These are phyloP conservation scores for Zygoascus ofunaensis DNA, from an alignment of 805 yeast species.

Conservation along the genomic window DNA sequence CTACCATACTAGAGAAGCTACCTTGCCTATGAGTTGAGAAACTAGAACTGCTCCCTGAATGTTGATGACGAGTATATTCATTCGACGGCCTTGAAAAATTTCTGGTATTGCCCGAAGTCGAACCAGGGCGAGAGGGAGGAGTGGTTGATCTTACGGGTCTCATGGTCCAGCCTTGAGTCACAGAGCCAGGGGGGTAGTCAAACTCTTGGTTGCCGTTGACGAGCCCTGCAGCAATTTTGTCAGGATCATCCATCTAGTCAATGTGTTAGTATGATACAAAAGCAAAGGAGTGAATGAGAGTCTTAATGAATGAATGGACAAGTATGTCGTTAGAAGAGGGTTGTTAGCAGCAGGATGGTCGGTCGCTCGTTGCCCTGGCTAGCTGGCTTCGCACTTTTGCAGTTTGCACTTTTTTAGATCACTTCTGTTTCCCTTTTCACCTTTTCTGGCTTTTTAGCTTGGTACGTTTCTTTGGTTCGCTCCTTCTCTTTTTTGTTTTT, in stretches of 20 bases:
- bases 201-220: neutral
- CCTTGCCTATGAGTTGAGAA: constrained; percentile 2
- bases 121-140: constrained; percentile 7
- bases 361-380: too few relatives aligned
- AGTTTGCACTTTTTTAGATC: too few relatives aligned
- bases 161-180: neutral
- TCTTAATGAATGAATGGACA: too few relatives aligned
- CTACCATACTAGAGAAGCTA: neutral
- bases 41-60: neutral
- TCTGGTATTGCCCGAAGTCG: constrained; percentile 8
- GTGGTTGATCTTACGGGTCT: neutral
- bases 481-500: too few relatives aligned
- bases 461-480: too few relatives aligned
- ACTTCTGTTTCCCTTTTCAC: too few relatives aligned
- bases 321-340: too few relatives aligned
- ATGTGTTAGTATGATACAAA: too few relatives aligned
- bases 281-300: too few relatives aligned
- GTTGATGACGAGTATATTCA: neutral
- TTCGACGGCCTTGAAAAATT: constrained; percentile 21
- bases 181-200: neutral
- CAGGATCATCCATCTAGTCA: constrained; percentile 1
- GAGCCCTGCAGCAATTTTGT: neutral
- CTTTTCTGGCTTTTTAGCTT: too few relatives aligned
- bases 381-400: too few relatives aligned
- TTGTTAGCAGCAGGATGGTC: too few relatives aligned